Evolutionary conservation across 495 filamentous ascomycete species (phyloP).

Genomic region (Cercophora sp.): DNA sequence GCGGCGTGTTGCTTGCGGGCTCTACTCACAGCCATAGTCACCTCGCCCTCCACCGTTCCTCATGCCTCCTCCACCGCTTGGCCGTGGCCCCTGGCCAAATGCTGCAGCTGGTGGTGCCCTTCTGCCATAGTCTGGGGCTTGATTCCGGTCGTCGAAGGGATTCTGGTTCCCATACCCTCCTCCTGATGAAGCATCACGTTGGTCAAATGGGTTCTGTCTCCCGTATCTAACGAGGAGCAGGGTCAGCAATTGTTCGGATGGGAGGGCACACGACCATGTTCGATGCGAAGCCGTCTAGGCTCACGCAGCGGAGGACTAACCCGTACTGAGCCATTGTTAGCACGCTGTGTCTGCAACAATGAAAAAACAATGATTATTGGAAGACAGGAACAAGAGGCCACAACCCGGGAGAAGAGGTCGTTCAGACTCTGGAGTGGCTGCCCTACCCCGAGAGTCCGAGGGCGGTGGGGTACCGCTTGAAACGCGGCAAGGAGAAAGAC

Average conservation of each 20-base stretch:
- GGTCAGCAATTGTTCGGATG: constrained; percentile 21
- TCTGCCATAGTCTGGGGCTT: constrained; percentile 19
- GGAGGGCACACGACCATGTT: neutral
- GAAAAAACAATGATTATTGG: constrained; percentile 1
- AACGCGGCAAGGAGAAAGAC: constrained; percentile 11
- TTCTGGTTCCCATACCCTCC: constrained; percentile 41
- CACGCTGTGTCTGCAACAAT: constrained; percentile 3
- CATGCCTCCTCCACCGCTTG: constrained; percentile 35
- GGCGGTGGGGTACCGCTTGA: constrained; percentile 8
- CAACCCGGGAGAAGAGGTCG: neutral
- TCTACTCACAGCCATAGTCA: constrained; percentile 46
- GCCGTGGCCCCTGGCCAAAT: constrained; percentile 43
- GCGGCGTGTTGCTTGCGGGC: constrained; percentile 3
- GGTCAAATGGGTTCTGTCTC: constrained; percentile 28
- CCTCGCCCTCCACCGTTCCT: constrained; percentile 40
- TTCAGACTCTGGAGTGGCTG: neutral
- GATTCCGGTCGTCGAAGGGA: constrained; percentile 17
- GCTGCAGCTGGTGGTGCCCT: constrained; percentile 24
- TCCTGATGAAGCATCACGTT: constrained; percentile 18
- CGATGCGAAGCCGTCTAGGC: neutral
- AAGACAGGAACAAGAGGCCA: too few species aligned
- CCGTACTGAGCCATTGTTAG: constrained; percentile 32
- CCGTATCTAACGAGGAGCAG: constrained; percentile 35
- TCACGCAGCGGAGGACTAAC: constrained; percentile 11
- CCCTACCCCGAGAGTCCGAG: neutral